phyloP scores from a whole-genome alignment of 208 protist species.

The Wallacemonas collosoma region DNA sequence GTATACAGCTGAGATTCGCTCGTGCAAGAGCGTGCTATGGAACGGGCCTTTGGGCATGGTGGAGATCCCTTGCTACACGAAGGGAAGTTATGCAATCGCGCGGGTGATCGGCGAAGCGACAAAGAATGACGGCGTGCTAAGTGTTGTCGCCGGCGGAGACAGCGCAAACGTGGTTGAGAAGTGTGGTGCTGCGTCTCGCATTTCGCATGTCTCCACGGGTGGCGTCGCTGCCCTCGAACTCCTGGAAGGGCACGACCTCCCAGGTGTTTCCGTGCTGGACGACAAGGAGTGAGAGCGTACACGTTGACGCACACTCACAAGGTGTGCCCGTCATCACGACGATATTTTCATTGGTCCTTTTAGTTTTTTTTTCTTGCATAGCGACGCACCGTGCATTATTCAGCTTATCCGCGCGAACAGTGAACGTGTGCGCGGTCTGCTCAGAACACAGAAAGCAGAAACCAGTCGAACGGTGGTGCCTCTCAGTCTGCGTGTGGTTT shows the following conservation, averaged over 20 bases:
- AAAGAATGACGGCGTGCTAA: slow-evolving; percentile 52
- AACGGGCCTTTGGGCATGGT: slow-evolving; percentile 98
- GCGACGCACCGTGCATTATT: no score
- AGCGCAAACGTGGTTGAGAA: slow-evolving; percentile 92
- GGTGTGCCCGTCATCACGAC: neutral
- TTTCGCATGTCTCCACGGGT: slow-evolving; percentile 97
- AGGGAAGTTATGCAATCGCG: slow-evolving; percentile 91
- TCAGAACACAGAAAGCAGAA: no score
- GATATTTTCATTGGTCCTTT: no score
- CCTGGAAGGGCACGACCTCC: slow-evolving; percentile 96
- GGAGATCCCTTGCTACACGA: slow-evolving; percentile 96
- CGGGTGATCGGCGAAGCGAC: slow-evolving; percentile 76
- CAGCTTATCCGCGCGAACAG: no score
- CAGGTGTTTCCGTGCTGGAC: slow-evolving; percentile 88
- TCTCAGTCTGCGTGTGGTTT: no score
- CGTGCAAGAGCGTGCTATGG: slow-evolving; percentile 96
- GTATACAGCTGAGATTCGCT: slow-evolving; percentile 80
- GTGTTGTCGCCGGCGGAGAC: slow-evolving; percentile 95
- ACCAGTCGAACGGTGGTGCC: no score
- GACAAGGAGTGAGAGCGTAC: slow-evolving; percentile 44
- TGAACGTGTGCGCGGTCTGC: no score
- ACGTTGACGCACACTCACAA: neutral
- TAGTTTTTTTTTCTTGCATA: no score
- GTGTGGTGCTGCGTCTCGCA: slow-evolving; percentile 78
- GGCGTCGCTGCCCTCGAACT: slow-evolving; percentile 99